phyloP scores from a whole-genome alignment of 2,329 filamentous ascomycete species.

The Didymella glomerata region DNA sequence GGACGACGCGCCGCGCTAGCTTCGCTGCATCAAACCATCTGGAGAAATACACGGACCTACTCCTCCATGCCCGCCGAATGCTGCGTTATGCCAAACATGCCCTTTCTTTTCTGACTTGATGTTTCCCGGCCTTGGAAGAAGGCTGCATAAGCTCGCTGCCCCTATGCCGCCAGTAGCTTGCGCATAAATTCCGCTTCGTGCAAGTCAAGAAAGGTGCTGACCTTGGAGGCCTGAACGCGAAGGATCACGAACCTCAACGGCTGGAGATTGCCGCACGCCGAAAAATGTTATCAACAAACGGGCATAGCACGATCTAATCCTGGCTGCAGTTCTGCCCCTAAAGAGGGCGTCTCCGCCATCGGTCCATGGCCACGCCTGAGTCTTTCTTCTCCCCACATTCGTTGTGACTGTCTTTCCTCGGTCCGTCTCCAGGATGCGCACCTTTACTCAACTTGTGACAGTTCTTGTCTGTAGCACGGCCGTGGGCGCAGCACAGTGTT shows the following conservation, averaged over 20 bases:
- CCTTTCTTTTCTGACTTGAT: not conserved
- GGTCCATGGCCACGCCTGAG: not conserved
- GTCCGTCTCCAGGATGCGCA: slow-evolving; percentile 2
- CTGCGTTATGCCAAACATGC: not conserved
- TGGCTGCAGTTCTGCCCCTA: slow-evolving; percentile 3
- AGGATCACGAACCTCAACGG: slow-evolving; percentile 1
- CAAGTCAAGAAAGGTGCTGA: not conserved
- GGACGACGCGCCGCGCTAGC: slow-evolving; percentile 18
- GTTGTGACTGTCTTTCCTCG: not conserved
- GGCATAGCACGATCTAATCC: slow-evolving; percentile 8
- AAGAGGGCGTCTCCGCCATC: not conserved
- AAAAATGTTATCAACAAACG: slow-evolving; percentile 10
- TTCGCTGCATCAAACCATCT: slow-evolving; percentile 5
- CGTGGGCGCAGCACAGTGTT: slow-evolving; percentile 23
- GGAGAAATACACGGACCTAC: not conserved
- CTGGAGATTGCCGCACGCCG: slow-evolving; percentile 11
- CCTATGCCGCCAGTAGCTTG: not conserved
- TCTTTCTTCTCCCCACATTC: slow-evolving; percentile 12
- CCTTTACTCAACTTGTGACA: slow-evolving; percentile 5
- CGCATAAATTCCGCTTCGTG: not conserved
- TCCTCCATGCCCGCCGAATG: not conserved
- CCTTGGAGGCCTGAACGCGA: slow-evolving; percentile 5
- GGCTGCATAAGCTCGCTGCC: not conserved
- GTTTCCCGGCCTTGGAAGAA: not conserved
- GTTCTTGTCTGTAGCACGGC: slow-evolving; percentile 10